These are phyloP conservation scores for Ceratobasidium sp. DNA, from an alignment of 1,284 basidiomycete genomes.

Conservation along the genomic window DNA sequence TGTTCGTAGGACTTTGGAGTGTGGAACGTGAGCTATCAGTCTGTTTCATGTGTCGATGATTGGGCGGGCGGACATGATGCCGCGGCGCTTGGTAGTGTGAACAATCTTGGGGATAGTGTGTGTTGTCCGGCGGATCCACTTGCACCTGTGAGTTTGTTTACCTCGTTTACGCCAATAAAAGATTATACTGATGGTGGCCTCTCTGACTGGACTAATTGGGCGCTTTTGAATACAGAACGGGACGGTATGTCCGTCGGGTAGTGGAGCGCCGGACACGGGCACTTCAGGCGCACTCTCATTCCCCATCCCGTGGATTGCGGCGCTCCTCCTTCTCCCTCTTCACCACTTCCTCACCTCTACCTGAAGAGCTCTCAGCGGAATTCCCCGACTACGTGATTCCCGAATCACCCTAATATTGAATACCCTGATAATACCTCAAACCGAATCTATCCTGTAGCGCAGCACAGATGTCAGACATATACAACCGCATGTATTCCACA, in stretches of 20 bases:
- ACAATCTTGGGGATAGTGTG: constrained; percentile 45
- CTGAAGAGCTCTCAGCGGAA: background rate
- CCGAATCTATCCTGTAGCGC: constrained; percentile 1
- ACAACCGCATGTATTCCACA: constrained; percentile 41
- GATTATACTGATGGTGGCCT: no score
- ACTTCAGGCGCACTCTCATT: constrained; percentile 23
- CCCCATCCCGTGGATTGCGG: no score
- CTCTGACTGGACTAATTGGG: constrained; percentile 1
- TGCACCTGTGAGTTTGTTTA: constrained; percentile 31
- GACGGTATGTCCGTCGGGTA: constrained; percentile 32
- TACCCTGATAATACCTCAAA: constrained; percentile 21
- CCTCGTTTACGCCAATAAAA: no score
- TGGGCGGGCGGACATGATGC: constrained; percentile 48
- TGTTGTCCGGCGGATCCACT: constrained; percentile 49
- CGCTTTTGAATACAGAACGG: constrained; percentile 14
- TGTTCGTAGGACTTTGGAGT: constrained; percentile 48
- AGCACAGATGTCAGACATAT: background rate
- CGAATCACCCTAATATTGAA: no score
- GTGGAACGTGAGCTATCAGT: constrained; percentile 49
- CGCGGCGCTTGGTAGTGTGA: constrained; percentile 49
- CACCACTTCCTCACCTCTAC: no score
- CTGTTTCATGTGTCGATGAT: constrained; percentile 44
- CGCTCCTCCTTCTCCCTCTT: no score
- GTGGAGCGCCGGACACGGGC: constrained; percentile 37
- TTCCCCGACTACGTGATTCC: no score